Percentiles rank a stretch among this genome's conserved stretches.
These are phyloP conservation scores for Baorangia bicolor DNA, from an alignment of 768 basidiomycete genomes.

Conservation along the genomic window DNA sequence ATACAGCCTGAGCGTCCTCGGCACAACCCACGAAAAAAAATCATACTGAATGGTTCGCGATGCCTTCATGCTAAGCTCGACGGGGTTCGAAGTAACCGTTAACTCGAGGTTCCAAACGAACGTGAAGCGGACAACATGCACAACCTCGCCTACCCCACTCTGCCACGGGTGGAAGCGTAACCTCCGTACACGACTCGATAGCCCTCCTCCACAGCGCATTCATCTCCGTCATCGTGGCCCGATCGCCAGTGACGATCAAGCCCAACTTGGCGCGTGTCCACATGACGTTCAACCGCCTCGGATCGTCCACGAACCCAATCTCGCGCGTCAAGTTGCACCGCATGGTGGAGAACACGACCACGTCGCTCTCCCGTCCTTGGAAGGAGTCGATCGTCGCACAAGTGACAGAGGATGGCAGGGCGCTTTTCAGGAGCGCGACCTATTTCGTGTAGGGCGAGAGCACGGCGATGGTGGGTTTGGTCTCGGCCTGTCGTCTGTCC, in stretches of 20 bases:
- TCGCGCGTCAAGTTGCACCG: conserved; percentile 58
- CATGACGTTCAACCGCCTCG: conserved; percentile 55
- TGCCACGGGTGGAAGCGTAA: conserved; percentile 11
- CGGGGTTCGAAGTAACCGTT: too few relatives aligned
- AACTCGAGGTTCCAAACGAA: too few relatives aligned
- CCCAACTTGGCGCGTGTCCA: conserved; percentile 65
- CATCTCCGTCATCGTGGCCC: conserved; percentile 43
- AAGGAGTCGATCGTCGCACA: conserved; percentile 42
- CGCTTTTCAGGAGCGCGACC: conserved; percentile 43
- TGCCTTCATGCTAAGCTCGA: too few relatives aligned
- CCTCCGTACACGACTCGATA: conserved; percentile 32
- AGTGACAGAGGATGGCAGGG: conserved; percentile 27
- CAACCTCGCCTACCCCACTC: not conserved
- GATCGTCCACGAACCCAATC: conserved; percentile 64
- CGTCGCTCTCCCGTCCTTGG: conserved; percentile 67
- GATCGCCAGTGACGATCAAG: conserved; percentile 61
- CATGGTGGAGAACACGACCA: conserved; percentile 65
- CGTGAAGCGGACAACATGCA: not conserved
- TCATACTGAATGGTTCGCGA: too few relatives aligned
- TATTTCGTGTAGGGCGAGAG: conserved; percentile 65
- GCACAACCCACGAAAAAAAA: too few relatives aligned
- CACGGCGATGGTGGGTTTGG: conserved; percentile 13
- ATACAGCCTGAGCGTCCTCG: too few relatives aligned
- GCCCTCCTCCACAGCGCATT: conserved; percentile 55
- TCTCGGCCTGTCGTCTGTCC: conserved; percentile 22